These are phyloP conservation scores for Actinomucor elegans DNA, from an alignment of 371 early-diverging fungal genomes.

Conservation along the genomic window DNA sequence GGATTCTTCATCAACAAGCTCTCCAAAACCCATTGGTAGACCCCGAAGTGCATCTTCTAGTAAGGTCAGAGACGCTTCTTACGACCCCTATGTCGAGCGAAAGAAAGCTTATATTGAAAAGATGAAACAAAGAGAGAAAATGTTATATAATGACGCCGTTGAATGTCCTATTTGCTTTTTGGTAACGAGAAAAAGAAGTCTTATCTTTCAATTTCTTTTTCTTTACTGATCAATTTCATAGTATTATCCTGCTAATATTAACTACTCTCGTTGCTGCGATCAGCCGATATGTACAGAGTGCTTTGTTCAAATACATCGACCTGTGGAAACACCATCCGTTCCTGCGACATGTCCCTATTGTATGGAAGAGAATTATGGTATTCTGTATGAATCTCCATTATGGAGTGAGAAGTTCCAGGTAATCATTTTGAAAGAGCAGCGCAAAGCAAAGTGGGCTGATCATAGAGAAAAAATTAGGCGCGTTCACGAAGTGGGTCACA, in stretches of 20 bases:
- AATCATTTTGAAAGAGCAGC: too few relatives aligned
- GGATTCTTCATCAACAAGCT: not conserved
- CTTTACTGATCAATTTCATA: conserved; percentile 16
- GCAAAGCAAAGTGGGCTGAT: too few relatives aligned
- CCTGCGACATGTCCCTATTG: conserved; percentile 88
- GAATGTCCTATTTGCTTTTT: conserved; percentile 95
- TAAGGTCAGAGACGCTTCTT: conserved; percentile 5
- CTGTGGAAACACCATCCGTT: conserved; percentile 50
- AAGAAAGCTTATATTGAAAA: conserved; percentile 33
- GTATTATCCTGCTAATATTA: conserved; percentile 91
- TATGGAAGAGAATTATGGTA: conserved; percentile 82
- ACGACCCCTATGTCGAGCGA: conserved; percentile 22
- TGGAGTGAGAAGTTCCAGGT: conserved; percentile 41
- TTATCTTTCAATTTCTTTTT: too few relatives aligned
- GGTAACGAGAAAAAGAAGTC: too few relatives aligned
- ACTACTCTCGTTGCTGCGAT: conserved; percentile 92
- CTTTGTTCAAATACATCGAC: conserved; percentile 89
- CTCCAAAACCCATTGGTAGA: conserved; percentile 2
- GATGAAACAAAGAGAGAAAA: conserved; percentile 38
- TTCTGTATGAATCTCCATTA: conserved; percentile 65
- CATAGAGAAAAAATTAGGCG: too few relatives aligned
- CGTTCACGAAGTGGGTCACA: conserved; percentile 26
- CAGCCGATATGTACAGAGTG: conserved; percentile 96
- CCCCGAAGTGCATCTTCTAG: conserved; percentile 39
- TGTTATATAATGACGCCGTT: conserved; percentile 64